Evolutionary conservation across 345 rosid species (phyloP), one percentile per base, ranked within the genome.

Genomic region (Populus ilicifolia): DNA sequence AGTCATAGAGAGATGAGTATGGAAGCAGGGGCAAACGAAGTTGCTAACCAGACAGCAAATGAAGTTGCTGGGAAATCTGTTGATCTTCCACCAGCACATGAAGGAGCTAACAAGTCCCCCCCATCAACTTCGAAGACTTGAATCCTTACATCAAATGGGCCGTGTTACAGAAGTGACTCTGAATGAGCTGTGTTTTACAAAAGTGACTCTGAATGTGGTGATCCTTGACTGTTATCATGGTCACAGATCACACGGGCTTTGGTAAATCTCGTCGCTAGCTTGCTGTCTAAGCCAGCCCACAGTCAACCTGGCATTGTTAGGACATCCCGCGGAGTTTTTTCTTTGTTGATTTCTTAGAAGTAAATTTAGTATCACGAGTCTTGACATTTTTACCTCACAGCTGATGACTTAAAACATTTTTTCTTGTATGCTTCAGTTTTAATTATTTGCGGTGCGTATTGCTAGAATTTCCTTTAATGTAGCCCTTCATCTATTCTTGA

Each of bases 1-100:
- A 85, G 77, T 73, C 86, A 83, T 30, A 76, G 62, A 7, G 92
- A 88, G 72, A 86, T 87, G 82, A 84, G 61, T 76, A 59, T 76
- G 23, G 90, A 84, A 30, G 86, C 70, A 71, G 83, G 80, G 74
- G 78, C 52, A 71, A 70, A 54, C 56, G 79, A 70, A 75, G 62
- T 25, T 50, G 38, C 74, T 59, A 73, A 2, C 74, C 56, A 52
- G 54, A 6, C 10, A 4, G 70, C 54, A 11, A 79, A 75, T 72
- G 91, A 88, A 81, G 85, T 81, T 70, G 72, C 81, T 23, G 84
- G 78, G 21, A 79, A 67, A 76, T 75, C 74, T 69, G 74, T 67
- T 8, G 85, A 85, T 69, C 79, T 71, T 77, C 12, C 76, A 29
- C 72, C 36, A 21, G 74, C 67, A 36, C 79, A 46, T 25, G 80